These are phyloP conservation scores for Hypomontagnella submonticulosa DNA, from an alignment of 495 filamentous ascomycete species.

Conservation along the genomic window DNA sequence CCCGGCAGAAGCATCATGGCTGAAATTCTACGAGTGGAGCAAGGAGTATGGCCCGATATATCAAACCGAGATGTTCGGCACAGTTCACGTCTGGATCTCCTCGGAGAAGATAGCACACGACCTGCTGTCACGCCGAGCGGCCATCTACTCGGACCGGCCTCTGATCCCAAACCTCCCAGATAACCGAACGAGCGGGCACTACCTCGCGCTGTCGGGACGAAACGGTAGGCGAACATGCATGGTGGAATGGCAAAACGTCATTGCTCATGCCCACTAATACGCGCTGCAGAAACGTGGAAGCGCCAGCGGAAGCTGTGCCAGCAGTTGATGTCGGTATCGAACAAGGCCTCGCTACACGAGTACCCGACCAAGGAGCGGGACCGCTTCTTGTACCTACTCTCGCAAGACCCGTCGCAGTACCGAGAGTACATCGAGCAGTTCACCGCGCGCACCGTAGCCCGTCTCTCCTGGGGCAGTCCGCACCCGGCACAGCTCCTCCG, in stretches of 20 bases:
- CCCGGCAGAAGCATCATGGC: slow-evolving; percentile 60
- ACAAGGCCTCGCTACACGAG: slow-evolving; percentile 56
- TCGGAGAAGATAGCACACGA: slow-evolving; percentile 67
- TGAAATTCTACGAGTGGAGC: slow-evolving; percentile 71
- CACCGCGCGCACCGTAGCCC: slow-evolving; percentile 67
- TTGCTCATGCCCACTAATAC: slow-evolving; percentile 20
- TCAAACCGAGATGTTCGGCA: slow-evolving; percentile 66
- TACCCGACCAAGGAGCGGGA: slow-evolving; percentile 66
- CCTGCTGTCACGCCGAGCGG: slow-evolving; percentile 66
- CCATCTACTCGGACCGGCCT: slow-evolving; percentile 72
- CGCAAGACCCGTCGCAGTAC: slow-evolving; percentile 57
- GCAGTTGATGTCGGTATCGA: slow-evolving; percentile 62
- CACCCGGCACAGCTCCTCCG: slow-evolving; percentile 60
- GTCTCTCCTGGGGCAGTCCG: slow-evolving; percentile 67
- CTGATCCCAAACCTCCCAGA: slow-evolving; percentile 63
- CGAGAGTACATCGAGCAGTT: slow-evolving; percentile 68
- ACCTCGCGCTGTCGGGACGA: slow-evolving; percentile 64
- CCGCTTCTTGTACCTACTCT: slow-evolving; percentile 62
- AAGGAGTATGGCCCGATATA: slow-evolving; percentile 72
- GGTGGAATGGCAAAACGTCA: background rate
- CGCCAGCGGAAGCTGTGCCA: slow-evolving; percentile 69
- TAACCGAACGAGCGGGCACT: slow-evolving; percentile 66
- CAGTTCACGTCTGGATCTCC: slow-evolving; percentile 68
- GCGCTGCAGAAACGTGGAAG: slow-evolving; percentile 62
- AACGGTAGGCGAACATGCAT: slow-evolving; percentile 53